Conservation (phyloP, 179 eudicot species). For the Beta corolliflora region DNA sequence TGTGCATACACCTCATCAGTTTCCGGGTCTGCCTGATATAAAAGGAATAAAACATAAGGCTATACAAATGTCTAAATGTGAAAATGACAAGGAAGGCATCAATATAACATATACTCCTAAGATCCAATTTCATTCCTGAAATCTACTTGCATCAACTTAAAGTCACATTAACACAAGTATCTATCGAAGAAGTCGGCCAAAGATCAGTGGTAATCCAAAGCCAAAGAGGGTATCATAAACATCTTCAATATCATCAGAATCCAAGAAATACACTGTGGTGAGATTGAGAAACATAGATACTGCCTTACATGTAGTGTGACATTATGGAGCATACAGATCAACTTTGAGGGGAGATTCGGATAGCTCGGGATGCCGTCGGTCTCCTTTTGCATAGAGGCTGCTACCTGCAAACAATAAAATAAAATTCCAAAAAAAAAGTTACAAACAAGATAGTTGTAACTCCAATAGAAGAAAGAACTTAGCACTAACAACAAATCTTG, state of each 20-base stretch:
- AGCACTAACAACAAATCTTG: constrained; percentile 3
- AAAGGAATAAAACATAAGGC: constrained; percentile 2
- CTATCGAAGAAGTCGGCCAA: neutral
- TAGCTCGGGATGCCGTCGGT: constrained; percentile 86
- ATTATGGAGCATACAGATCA: constrained; percentile 93
- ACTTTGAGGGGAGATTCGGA: constrained; percentile 93
- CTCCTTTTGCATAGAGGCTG: constrained; percentile 97
- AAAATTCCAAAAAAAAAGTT: no score
- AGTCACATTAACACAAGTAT: neutral
- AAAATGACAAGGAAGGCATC: constrained; percentile 1
- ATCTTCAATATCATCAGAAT: neutral
- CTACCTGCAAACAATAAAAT: constrained; percentile 51
- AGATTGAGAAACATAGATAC: constrained; percentile 22
- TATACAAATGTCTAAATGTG: neutral
- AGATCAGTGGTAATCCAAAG: neutral
- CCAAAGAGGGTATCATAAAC: neutral
- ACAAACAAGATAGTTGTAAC: constrained; percentile 10
- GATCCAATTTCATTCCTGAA: neutral
- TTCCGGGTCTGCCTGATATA: constrained; percentile 88
- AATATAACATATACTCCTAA: neutral
- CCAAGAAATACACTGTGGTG: neutral
- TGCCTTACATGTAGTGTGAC: constrained; percentile 84
- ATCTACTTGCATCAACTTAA: neutral
- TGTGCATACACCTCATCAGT: constrained; percentile 99
- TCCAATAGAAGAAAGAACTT: constrained; percentile 23